Evolutionary conservation across 169 alveolate genomes (phyloP), one percentile per base, ranked within the genome.

Genomic region (Cryptosporidium meleagridis): DNA sequence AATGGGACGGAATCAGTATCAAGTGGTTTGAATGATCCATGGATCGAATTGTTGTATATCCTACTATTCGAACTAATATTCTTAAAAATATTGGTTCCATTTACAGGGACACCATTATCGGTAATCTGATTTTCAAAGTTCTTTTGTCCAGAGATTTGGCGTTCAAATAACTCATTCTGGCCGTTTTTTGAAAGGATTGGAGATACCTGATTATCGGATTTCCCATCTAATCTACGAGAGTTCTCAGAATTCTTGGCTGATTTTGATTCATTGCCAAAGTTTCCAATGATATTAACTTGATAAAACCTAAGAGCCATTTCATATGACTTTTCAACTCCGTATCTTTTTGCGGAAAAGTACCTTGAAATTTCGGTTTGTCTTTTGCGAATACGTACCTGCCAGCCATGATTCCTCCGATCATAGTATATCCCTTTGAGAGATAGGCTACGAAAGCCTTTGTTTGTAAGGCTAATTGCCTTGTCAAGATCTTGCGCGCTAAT

Each of bases 351-450:
- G 0, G 89, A 80, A 41, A 80, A 80, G 16, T 80, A 80, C 51
- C 89, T 59, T 9, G 89, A 80, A 16, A 80, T 67, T 37, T 80
- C 89, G 14, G 89, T 59, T 44, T 59, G 89, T 41, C 89, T 59
- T 48, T 80, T 80, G 18, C 89, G 69, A 62, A 80, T 80, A 41
- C 89, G 69, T 23, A 80, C 89, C 23, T 80, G 89, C 89, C 89
- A 80, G 45, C 89, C 89, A 29, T 80, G 89, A n/a, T 80, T 80
- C 21, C 89, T 59, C n/a, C 89, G 61, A 39, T 80, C 89, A 33
- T 80, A 80, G 45, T 80, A 80, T 29, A 80, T 80, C 1, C 89
- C 89, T 59, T 67, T 80, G 29, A 80, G 80, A 9, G 89, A 80
- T 65, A 70, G 41, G 5, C 39, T 69, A 8, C 51, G 65, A 21